Evolutionary conservation across 2,329 filamentous ascomycete genomes (phyloP).

Genomic region (Xylaria sp.): DNA sequence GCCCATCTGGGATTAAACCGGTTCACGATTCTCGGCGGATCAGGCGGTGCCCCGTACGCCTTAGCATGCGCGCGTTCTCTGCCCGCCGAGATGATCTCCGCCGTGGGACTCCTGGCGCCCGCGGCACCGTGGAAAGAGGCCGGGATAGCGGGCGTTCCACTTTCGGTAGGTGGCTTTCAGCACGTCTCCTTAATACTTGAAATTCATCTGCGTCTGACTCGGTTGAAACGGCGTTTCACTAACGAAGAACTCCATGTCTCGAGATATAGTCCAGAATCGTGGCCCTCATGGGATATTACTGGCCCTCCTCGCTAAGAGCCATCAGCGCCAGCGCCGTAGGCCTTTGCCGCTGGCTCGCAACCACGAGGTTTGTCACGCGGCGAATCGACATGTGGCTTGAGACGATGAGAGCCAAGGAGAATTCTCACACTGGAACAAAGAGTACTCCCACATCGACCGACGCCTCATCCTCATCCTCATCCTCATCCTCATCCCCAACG

Average conservation of each 20-base stretch:
- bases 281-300: conserved; percentile 12
- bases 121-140: conserved; percentile 21
- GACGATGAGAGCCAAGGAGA: background rate
- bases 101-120: conserved; percentile 19
- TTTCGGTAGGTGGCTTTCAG: conserved; percentile 3
- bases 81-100: conserved; percentile 40
- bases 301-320: conserved; percentile 6
- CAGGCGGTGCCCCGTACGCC: conserved; percentile 46
- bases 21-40: conserved; percentile 46
- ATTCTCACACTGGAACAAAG: background rate
- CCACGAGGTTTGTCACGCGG: conserved; percentile 10
- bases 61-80: conserved; percentile 40
- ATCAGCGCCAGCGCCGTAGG: conserved; percentile 8
- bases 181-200: too few species aligned
- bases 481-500: background rate
- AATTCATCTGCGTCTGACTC: too few species aligned
- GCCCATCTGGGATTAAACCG: conserved; percentile 39
- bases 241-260: background rate
- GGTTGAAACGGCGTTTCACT: background rate
- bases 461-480: background rate
- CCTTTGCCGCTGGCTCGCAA: conserved; percentile 12
- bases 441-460: background rate
- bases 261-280: conserved; percentile 16
- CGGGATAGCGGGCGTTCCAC: conserved; percentile 9
- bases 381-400: conserved; percentile 24